phyloP scores from a whole-genome alignment of 345 rosid genomes.

The Stellera chamaejasme region DNA sequence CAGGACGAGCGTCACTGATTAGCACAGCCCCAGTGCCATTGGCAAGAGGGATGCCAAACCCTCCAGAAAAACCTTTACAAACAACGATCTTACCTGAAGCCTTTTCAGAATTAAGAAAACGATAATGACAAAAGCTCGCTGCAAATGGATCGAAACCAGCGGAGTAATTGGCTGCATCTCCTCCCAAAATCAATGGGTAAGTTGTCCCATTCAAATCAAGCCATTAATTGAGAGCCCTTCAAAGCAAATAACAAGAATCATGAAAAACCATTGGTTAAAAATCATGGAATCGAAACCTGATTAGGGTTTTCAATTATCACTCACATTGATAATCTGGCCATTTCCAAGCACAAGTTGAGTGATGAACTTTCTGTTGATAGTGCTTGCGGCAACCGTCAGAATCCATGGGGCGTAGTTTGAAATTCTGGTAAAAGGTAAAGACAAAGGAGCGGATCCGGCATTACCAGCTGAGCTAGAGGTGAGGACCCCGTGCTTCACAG shows the following conservation, averaged over 20 bases:
- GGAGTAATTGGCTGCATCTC: slow-evolving; percentile 26
- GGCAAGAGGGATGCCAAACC: slow-evolving; percentile 9
- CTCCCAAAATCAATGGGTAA: slow-evolving; percentile 30
- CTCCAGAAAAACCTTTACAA: slow-evolving; percentile 10
- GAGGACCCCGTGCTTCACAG: slow-evolving; percentile 25
- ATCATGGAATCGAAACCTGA: too few species aligned
- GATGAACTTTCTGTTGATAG: slow-evolving; percentile 26
- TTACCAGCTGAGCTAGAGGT: slow-evolving; percentile 22
- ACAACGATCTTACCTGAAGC: slow-evolving; percentile 21
- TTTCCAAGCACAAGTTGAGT: slow-evolving; percentile 25
- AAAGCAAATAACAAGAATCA: background rate
- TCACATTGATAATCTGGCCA: slow-evolving; percentile 21
- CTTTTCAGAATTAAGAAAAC: slow-evolving; percentile 12
- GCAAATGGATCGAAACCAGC: slow-evolving; percentile 12
- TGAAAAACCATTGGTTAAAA: too few species aligned
- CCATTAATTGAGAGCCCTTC: slow-evolving; percentile 19
- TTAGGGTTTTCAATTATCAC: background rate
- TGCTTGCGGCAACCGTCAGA: slow-evolving; percentile 30
- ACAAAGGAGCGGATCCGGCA: too few species aligned
- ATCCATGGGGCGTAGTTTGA: slow-evolving; percentile 29
- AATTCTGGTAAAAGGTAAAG: background rate
- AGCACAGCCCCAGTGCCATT: slow-evolving; percentile 23
- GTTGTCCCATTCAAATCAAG: slow-evolving; percentile 17
- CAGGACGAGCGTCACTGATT: slow-evolving; percentile 1
- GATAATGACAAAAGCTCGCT: slow-evolving; percentile 10